Percentiles rank a stretch among this genome's conserved stretches.
Evolutionary conservation across 2,329 filamentous ascomycete genomes (phyloP).

Genomic region (Tricladium varicosporioides): DNA sequence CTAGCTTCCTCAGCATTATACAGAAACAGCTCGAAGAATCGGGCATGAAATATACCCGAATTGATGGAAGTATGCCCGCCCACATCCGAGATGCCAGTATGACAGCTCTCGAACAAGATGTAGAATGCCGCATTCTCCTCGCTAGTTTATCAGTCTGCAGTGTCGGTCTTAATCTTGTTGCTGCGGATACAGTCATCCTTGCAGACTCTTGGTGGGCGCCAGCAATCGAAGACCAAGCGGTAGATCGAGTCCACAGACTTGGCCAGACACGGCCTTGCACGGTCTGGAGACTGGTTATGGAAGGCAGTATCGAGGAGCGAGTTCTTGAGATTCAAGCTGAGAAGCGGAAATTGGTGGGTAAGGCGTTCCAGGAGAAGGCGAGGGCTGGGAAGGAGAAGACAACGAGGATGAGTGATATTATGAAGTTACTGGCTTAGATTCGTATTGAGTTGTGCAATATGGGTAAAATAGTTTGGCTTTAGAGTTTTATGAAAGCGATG

Average conservation of each 20-base stretch:
- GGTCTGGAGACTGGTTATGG: conserved; percentile 79
- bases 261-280: conserved; percentile 78
- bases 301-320: conserved; percentile 75
- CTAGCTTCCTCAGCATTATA: conserved; percentile 69
- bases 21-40: conserved; percentile 63
- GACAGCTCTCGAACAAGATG: conserved; percentile 62
- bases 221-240: conserved; percentile 87
- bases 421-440: conserved; percentile 38
- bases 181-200: conserved; percentile 82
- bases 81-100: conserved; percentile 70
- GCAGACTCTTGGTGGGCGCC: conserved; percentile 91
- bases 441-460: no score
- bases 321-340: conserved; percentile 76
- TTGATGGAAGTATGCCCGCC: conserved; percentile 79
- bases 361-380: conserved; percentile 75
- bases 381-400: conserved; percentile 54
- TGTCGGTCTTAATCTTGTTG: conserved; percentile 82
- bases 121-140: conserved; percentile 70
- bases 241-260: conserved; percentile 83
- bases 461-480: no score
- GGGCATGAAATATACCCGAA: conserved; percentile 63
- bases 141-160: conserved; percentile 80
- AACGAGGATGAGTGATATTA: conserved; percentile 55
- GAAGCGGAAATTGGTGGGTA: conserved; percentile 74
- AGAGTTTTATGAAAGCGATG: no score